A percentile compares a stretch with the other conserved stretches of the same genome.
Evolutionary conservation across 805 yeast species (phyloP).

Genomic region (Monosporozyma unispora): DNA sequence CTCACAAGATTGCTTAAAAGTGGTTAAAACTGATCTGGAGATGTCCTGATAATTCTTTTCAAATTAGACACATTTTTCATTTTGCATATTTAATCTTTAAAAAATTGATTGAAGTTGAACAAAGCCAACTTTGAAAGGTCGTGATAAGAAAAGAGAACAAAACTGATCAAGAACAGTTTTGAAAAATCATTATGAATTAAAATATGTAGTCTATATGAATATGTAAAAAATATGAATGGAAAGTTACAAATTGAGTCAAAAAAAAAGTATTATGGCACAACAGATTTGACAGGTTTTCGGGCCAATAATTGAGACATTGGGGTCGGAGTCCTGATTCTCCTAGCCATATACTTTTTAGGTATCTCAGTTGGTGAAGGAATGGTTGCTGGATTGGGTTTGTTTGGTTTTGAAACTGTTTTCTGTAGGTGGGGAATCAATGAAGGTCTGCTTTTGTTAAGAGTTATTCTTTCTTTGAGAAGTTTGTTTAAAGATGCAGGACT

Average conservation of each 20-base stretch:
- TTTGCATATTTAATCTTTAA: background rate
- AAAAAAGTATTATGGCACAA: background rate
- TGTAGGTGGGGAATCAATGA: background rate
- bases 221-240: background rate
- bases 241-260: background rate
- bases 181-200: background rate
- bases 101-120: background rate
- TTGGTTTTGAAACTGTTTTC: background rate
- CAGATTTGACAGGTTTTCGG: background rate
- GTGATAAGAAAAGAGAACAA: too few relatives aligned
- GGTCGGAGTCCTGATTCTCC: slow-evolving; percentile 16
- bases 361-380: background rate
- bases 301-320: slow-evolving; percentile 14
- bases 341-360: background rate
- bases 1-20: background rate
- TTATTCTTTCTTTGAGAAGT: background rate
- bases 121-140: too few relatives aligned
- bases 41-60: background rate
- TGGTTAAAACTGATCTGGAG: too few relatives aligned
- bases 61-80: background rate
- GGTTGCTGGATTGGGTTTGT: background rate
- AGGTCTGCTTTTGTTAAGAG: background rate
- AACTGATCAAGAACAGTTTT: too few relatives aligned
- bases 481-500: background rate
- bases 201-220: background rate